Evolutionary conservation across 2,329 filamentous ascomycete species (phyloP).

Genomic region (Penicillium sclerotigenum): DNA sequence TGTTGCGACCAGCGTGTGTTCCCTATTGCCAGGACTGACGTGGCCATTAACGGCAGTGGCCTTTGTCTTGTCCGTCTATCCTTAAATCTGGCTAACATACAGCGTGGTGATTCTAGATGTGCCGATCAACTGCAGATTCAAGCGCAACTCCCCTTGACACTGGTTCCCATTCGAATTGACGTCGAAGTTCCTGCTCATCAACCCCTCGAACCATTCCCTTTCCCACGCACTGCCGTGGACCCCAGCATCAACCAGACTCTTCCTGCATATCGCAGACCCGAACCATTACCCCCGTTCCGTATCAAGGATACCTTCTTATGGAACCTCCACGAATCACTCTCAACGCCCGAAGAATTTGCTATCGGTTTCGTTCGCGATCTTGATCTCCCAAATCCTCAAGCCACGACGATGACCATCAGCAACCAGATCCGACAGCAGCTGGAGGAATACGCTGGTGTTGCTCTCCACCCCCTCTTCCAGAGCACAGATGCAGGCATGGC

Average conservation of each 20-base stretch:
- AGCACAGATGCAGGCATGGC: conserved; percentile 31
- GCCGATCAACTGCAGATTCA: conserved; percentile 62
- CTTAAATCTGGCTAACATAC: conserved; percentile 7
- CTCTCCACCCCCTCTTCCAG: conserved; percentile 88
- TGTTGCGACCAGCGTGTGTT: conserved; percentile 45
- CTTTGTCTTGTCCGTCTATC: conserved; percentile 8
- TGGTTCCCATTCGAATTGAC: conserved; percentile 95
- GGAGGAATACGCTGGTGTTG: conserved; percentile 93
- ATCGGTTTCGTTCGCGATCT: conserved; percentile 84
- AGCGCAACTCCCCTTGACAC: conserved; percentile 76
- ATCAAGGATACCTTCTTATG: conserved; percentile 94
- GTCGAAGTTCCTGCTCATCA: conserved; percentile 76
- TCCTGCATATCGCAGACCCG: conserved; percentile 75
- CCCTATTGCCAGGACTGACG: conserved; percentile 1
- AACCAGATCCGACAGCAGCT: conserved; percentile 92
- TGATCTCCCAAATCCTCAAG: conserved; percentile 73
- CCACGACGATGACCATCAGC: conserved; percentile 75
- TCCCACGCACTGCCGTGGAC: conserved; percentile 44
- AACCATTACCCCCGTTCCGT: conserved; percentile 77
- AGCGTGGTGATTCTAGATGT: conserved; percentile 32
- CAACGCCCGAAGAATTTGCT: conserved; percentile 96
- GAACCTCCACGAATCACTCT: conserved; percentile 93
- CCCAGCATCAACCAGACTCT: conserved; percentile 59
- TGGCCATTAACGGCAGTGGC: not conserved
- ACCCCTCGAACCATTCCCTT: conserved; percentile 47